Conservation (phyloP, 1,284 basidiomycete species). For the Trichosporon sp. region DNA sequence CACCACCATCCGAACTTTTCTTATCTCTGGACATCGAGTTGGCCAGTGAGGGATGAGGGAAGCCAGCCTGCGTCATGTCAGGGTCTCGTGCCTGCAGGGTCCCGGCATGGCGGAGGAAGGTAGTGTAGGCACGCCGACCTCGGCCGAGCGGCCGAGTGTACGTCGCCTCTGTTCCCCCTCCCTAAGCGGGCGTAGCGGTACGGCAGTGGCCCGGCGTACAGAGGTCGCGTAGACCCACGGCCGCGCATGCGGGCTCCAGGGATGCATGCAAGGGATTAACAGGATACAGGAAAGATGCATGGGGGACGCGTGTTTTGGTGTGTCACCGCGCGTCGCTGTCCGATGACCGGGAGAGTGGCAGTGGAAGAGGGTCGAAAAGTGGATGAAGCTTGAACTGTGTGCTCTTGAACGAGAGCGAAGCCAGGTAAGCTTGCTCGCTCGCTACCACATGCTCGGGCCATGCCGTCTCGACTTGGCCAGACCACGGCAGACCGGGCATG, state of each 20-base stretch:
- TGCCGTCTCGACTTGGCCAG: not conserved
- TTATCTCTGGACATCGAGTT: not conserved
- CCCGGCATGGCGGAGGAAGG: not conserved
- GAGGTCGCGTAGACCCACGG: not conserved
- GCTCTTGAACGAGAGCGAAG: not conserved
- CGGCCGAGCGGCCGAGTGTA: not conserved
- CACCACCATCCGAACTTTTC: not conserved
- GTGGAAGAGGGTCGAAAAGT: too few relatives aligned
- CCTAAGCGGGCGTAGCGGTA: not conserved
- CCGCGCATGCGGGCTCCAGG: too few relatives aligned
- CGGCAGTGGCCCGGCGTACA: too few relatives aligned
- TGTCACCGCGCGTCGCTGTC: not conserved
- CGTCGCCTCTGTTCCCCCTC: not conserved
- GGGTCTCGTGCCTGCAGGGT: not conserved
- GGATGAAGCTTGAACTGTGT: not conserved
- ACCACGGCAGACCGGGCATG: not conserved
- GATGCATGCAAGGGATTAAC: too few relatives aligned
- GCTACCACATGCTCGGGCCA: not conserved
- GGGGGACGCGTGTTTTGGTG: not conserved
- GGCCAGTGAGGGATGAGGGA: not conserved
- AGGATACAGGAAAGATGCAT: too few relatives aligned
- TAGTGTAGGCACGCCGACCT: not conserved
- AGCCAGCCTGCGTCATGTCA: not conserved
- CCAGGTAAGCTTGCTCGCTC: too few relatives aligned
- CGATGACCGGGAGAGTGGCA: too few relatives aligned